Base-by-base conservation (phyloP, 805 yeast species). In the Crinitomyces ghanaensis region DNA sequence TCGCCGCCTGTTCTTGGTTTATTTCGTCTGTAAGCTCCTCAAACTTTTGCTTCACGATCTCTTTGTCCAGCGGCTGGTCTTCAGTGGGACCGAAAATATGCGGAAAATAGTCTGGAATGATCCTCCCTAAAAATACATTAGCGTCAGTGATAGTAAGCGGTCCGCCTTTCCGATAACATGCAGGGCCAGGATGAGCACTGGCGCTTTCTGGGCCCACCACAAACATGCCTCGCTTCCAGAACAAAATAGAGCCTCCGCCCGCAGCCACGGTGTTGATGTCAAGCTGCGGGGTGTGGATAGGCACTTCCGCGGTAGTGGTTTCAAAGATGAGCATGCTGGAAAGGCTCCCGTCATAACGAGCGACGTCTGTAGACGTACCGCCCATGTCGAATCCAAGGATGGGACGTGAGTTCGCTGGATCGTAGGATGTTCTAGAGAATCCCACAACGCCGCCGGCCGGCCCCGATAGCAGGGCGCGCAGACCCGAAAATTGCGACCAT, bases 371-470 rank as follows among this genome's bases (percentile, higher is more conserved):
- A 1, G 88, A 77, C 1, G 94, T 82, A 31, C 94, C 94, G 31
- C 94, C 94, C 86, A 82, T 80, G 54, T 82, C 94, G 44, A 82
- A 79, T 0, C 91, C 93, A 36, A 82, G 69, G 30, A 79, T 62
- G 0, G 93, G 85, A n/a, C n/a, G n/a, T n/a, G n/a, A n/a, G n/a
- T n/a, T n/a, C 39, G 72, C 65, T 8, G 26, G 18, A 32, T 61
- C 65, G 51, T 66, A 83, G 40, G 94, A 81, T 0, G 97, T 86
- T 33, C 72, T 68, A 0, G 95, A 82, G 46, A 74, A 82, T 0
- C 97, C 97, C 21, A 88, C 95, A 38, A 88, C 93, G 31, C 97
- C 97, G 24, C 97, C 97, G 6, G 97, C 97, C 2, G 97, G 97
- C 2, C 97, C 97, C 1, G 95, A 83, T 22, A 88, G 58, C 31